A percentile compares a stretch with the other conserved stretches of the same genome.
phyloP scores from a whole-genome alignment of 345 rosid genomes.

The Lepidium didymum region DNA sequence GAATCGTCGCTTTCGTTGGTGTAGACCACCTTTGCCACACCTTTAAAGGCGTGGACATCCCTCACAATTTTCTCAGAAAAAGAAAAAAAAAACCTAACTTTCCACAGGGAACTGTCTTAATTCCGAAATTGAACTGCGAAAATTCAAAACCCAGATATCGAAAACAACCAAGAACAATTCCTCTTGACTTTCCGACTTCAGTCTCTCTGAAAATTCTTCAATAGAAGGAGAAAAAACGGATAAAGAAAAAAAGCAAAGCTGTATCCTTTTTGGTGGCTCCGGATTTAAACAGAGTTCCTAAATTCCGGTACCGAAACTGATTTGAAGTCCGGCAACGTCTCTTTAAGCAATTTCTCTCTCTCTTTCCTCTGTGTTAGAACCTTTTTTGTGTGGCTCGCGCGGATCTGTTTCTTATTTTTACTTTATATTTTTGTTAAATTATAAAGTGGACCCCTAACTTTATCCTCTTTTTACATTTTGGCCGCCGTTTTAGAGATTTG shows the following conservation, averaged over 20 bases:
- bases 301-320: slow-evolving; percentile 57
- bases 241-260: neutral
- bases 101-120: neutral
- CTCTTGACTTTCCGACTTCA: neutral
- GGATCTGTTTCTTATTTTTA: slow-evolving; percentile 32
- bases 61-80: slow-evolving; percentile 8
- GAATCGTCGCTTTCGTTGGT: slow-evolving; percentile 33
- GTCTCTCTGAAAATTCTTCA: slow-evolving; percentile 32
- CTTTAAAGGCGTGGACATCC: slow-evolving; percentile 80
- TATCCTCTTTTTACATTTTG: slow-evolving; percentile 29
- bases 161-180: neutral
- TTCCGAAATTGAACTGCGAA: slow-evolving; percentile 2
- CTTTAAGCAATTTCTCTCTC: slow-evolving; percentile 34
- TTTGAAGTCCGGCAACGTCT: slow-evolving; percentile 90
- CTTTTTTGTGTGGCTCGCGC: slow-evolving; percentile 41
- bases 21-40: slow-evolving; percentile 72
- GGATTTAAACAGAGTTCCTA: slow-evolving; percentile 57
- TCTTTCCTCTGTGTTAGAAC: slow-evolving; percentile 33
- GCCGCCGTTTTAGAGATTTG: slow-evolving; percentile 14
- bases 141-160: slow-evolving; percentile 14
- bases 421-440: slow-evolving; percentile 22
- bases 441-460: slow-evolving; percentile 1
- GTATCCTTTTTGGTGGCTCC: slow-evolving; percentile 21
- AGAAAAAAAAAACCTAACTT: slow-evolving; percentile 16
- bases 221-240: neutral